Base-by-base conservation (phyloP, 2,329 filamentous ascomycete genomes). In the Tolypocladium nubicola region DNA sequence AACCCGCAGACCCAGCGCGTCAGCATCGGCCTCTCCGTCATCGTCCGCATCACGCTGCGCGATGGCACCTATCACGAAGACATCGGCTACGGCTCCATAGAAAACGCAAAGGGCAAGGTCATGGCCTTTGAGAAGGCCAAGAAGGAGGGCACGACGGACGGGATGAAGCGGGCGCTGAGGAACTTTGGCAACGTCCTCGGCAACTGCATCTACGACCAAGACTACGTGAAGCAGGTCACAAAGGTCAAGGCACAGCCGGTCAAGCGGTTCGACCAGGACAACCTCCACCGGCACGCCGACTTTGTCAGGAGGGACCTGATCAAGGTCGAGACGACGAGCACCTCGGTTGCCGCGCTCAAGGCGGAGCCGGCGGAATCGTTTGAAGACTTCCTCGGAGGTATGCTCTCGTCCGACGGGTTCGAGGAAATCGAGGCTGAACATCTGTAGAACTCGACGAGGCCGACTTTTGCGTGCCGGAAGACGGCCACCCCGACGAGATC, bases 41-140 rank as follows among this genome's bases (percentile, higher is more conserved):
- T 96, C 60, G 86, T 97, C 58, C 84, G 94, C 58, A 88, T 99
- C 39, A 96, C 91, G 2, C 75, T 99, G 56, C 87, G 86, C 61
- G 93, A 97, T 73, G 94, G 94, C 52, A 94, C 93, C n/a, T 97
- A 85, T 69, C 94, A 97, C 70, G 94, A 99, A 80, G 94, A 99
- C 68, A 88, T 97, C 61, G 94, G 94, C 35, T 99, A 99, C 67
- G 94, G 94, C 9, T 89, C 94, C 63, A 96, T 96, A 64, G 93
- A 97, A 71, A 99, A 99, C 67, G 90, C 87, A 71, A 95, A 93
- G 73, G 89, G 90, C 57, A 99, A 99, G 75, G 93, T 92, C 3
- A 88, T 89, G 55, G 94, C 93, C 0, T 99, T 97, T 67, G 94
- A 99, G 71, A 99, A 99, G 74, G 92, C 94, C 1, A 99, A 97